Conservation (phyloP, 202 grass and related monocot species). For the Zoysia matrella region DNA sequence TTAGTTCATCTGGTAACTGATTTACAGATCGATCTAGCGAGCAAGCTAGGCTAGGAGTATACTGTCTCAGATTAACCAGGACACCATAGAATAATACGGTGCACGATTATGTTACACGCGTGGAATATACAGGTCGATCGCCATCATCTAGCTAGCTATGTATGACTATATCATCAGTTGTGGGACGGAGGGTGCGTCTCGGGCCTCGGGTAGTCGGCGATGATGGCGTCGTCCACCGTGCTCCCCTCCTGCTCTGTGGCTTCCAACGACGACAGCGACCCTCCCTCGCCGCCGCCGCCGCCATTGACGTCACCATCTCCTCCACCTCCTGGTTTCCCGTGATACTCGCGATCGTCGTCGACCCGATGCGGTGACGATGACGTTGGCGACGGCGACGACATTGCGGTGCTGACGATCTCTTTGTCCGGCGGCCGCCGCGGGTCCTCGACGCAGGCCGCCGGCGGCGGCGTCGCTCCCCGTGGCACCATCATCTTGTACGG, state of each 20-base stretch:
- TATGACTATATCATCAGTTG: constrained; percentile 33
- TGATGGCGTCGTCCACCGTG: neutral
- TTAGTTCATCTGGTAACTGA: neutral
- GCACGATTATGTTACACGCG: neutral
- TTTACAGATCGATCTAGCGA: neutral
- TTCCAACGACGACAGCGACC: neutral
- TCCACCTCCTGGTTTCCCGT: neutral
- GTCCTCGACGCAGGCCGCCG: neutral
- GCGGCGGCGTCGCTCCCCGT: neutral
- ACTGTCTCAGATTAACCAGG: neutral
- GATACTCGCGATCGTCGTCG: neutral
- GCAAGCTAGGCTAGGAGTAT: neutral
- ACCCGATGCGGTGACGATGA: neutral
- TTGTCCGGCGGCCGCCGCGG: neutral
- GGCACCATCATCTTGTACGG: neutral
- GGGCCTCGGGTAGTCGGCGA: constrained; percentile 49
- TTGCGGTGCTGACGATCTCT: neutral
- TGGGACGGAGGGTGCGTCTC: constrained; percentile 60
- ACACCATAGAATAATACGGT: neutral
- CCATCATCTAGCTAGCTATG: neutral
- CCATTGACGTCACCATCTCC: neutral
- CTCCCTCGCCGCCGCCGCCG: neutral
- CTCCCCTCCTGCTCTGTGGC: constrained; percentile 10
- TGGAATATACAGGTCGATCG: constrained; percentile 8
- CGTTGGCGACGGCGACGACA: neutral